Evolutionary conservation across 116 monocot genomes (phyloP).

Genomic region (Papilionanthe hybrid): DNA sequence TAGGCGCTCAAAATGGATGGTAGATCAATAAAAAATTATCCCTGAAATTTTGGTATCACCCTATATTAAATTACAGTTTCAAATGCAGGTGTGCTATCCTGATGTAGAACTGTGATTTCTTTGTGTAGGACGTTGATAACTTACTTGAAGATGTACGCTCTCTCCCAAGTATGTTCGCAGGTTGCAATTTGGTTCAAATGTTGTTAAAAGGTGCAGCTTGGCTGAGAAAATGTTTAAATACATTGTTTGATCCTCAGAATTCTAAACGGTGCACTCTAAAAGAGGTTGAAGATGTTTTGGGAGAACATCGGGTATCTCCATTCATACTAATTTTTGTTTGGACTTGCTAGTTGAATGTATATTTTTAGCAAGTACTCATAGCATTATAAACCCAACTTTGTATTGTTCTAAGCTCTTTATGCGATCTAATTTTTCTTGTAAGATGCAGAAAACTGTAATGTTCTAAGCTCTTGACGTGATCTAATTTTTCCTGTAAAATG

Average conservation of each 20-base stretch:
- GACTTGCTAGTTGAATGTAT: not conserved
- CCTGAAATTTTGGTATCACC: not conserved
- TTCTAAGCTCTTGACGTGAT: not conserved
- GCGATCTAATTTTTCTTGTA: conserved; percentile 2
- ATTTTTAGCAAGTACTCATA: not conserved
- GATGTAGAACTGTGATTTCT: conserved; percentile 3
- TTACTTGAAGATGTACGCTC: conserved; percentile 34
- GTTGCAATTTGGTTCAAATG: conserved; percentile 20
- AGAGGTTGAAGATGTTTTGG: conserved; percentile 49
- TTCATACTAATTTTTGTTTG: not conserved
- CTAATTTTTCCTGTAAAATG: conserved; percentile 14
- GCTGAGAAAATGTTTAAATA: conserved; percentile 36
- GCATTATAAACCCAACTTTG: not conserved
- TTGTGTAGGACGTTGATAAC: conserved; percentile 49
- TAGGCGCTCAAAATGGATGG: too few species aligned
- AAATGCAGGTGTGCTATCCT: not conserved
- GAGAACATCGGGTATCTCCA: conserved; percentile 37
- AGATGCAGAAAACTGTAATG: conserved; percentile 32
- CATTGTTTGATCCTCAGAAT: conserved; percentile 21
- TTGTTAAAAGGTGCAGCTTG: conserved; percentile 32
- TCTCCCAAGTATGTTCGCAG: conserved; percentile 21
- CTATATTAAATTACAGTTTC: not conserved
- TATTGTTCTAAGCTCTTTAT: not conserved
- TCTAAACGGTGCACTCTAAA: conserved; percentile 31
- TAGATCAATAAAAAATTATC: not conserved